A percentile compares a stretch with the other conserved stretches of the same genome.
phyloP scores from a whole-genome alignment of 345 rosid species.

The Psidium friedrichsthalianum region DNA sequence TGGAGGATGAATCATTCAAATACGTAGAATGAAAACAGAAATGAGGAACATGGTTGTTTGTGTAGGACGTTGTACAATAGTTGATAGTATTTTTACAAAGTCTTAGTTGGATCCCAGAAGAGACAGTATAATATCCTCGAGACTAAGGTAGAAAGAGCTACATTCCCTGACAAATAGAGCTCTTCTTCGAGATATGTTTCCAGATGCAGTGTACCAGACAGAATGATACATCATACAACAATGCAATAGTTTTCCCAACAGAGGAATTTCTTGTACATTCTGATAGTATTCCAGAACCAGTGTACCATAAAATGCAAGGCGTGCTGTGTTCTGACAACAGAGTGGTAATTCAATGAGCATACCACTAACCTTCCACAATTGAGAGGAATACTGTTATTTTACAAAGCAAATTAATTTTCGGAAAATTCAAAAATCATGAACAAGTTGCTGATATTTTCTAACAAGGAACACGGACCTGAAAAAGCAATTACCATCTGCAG shows the following conservation, averaged over 20 bases:
- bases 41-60: background rate
- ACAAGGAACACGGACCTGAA: conserved; percentile 65
- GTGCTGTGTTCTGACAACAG: background rate
- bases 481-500: conserved; percentile 92
- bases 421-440: background rate
- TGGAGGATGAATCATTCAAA: background rate
- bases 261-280: background rate
- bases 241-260: background rate
- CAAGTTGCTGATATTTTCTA: background rate
- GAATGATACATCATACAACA: background rate
- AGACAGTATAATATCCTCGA: background rate
- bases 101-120: background rate
- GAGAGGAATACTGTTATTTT: background rate
- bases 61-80: background rate
- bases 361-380: background rate
- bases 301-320: background rate
- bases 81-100: background rate
- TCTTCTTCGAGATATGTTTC: background rate
- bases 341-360: background rate
- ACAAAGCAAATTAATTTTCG: background rate
- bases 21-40: background rate
- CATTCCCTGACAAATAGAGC: background rate
- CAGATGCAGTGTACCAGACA: background rate
- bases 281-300: background rate
- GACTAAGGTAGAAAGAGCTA: background rate